Base-by-base conservation (phyloP, 441 rosid species). In the Raphanus hybrid region DNA sequence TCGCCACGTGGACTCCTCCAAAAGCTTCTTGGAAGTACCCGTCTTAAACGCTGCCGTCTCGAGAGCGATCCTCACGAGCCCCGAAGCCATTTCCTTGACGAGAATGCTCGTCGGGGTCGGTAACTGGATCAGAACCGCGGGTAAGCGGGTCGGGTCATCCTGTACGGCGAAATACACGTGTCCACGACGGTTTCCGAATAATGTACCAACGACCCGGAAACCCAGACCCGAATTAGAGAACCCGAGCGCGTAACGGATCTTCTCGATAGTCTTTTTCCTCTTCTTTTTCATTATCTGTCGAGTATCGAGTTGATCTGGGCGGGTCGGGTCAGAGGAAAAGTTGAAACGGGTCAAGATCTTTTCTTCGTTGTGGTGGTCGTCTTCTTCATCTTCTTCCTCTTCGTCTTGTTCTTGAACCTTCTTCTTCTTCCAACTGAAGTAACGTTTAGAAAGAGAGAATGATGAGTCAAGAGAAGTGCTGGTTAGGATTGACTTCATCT, bases 61-160 rank as follows among this genome's bases (percentile, higher is more conserved):
- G 0, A 90, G 78, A 2, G 91, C 92, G 67, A 90, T 86, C 45
- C 92, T 69, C 1, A 90, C 95, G 26, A 86, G 59, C 26, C 92
- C 94, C 2, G 90, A 88, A 10, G 91, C 88, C 94, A 90, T 90
- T 71, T 90, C 92, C 62, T 83, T 73, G 27, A 87, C 89, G 4
- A 90, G 81, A 3, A 86, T 82, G 63, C 87, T 86, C 0, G 88
- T 90, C 0, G 92, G 85, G 5, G 88, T 87, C 7, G 94, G 87
- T 16, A 88, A 82, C 73, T 90, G 87, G 77, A 90, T 87, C 41
- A 88, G 34, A 69, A 88, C 84, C 1, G 86, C 88, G 3, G 92
- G 94, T 67, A 70, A 64, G 10, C 60, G 68, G 75, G 79, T 82
- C 68, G 89, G 84, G 60, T 86, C 88, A 67, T 86, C 84, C 79